phyloP scores from a whole-genome alignment of 176 grass and related monocot genomes.

The Olyra latifolia region DNA sequence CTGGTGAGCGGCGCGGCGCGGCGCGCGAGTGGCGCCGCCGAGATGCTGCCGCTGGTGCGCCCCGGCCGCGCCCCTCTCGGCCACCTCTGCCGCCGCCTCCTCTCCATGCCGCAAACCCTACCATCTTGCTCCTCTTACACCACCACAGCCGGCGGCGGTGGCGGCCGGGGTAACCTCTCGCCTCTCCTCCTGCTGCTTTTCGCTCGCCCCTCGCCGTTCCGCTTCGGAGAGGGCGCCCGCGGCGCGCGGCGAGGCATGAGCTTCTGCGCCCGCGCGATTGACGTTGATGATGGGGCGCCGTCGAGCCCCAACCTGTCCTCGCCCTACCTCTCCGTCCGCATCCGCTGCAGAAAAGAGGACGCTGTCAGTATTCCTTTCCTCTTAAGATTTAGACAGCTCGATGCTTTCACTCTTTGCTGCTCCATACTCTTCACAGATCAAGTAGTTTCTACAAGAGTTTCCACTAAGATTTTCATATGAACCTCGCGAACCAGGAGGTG shows the following conservation, averaged over 20 bases:
- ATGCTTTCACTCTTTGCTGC: neutral
- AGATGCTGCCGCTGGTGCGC: constrained; percentile 40
- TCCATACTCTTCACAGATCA: neutral
- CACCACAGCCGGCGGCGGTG: neutral
- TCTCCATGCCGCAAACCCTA: neutral
- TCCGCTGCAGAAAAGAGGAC: constrained; percentile 66
- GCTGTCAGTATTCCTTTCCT: constrained; percentile 45
- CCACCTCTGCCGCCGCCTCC: constrained; percentile 31
- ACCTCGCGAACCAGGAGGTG: constrained; percentile 48
- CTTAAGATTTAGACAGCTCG: neutral
- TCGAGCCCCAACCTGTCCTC: constrained; percentile 37
- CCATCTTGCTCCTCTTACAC: neutral
- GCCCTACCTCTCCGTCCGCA: constrained; percentile 62
- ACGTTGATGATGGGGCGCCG: neutral
- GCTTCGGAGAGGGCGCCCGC: neutral
- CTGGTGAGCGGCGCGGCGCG: neutral
- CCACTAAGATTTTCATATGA: neutral
- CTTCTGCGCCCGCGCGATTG: constrained; percentile 24
- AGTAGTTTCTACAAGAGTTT: constrained; percentile 17
- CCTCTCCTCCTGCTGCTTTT: constrained; percentile 17
- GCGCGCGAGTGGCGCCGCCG: neutral
- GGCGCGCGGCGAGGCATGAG: constrained; percentile 13
- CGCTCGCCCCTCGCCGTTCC: constrained; percentile 16
- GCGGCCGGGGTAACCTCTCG: neutral
- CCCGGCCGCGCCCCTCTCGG: constrained; percentile 30